A percentile compares a stretch with the other conserved stretches of the same genome.
These are phyloP conservation scores for Aureobasidium sp. DNA, from an alignment of 2,329 filamentous ascomycete species.

Conservation along the genomic window DNA sequence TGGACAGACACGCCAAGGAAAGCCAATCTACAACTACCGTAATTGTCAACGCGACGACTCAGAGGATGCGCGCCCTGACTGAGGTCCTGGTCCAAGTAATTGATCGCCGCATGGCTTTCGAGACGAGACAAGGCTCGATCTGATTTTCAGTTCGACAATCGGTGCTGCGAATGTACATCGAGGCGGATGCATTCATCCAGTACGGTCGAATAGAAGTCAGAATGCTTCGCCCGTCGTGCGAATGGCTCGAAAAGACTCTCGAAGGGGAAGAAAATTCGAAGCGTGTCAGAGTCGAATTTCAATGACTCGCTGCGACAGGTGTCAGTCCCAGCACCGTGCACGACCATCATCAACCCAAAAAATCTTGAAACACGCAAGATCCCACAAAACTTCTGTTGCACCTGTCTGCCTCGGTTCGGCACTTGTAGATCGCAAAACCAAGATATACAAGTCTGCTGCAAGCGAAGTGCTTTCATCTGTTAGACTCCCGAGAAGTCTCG, in stretches of 20 bases:
- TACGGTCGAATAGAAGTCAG: background rate
- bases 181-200: background rate
- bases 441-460: background rate
- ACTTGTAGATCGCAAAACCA: background rate
- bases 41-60: background rate
- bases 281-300: background rate
- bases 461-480: background rate
- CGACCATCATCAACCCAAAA: background rate
- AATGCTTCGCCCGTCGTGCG: background rate
- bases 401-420: background rate
- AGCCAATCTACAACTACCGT: background rate
- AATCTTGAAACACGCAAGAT: background rate
- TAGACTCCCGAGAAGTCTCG: background rate
- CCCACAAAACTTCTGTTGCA: background rate
- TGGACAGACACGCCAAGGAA: background rate
- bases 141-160: fast-evolving
- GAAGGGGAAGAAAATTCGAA: background rate
- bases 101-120: background rate
- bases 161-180: background rate
- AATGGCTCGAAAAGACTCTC: no score
- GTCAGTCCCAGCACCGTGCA: background rate
- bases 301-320: background rate
- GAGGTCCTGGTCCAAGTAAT: no score
- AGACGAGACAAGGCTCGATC: background rate
- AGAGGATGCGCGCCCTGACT: background rate